Evolutionary conservation across 495 filamentous ascomycete genomes (phyloP).

Genomic region (Coniosporium apollinis): DNA sequence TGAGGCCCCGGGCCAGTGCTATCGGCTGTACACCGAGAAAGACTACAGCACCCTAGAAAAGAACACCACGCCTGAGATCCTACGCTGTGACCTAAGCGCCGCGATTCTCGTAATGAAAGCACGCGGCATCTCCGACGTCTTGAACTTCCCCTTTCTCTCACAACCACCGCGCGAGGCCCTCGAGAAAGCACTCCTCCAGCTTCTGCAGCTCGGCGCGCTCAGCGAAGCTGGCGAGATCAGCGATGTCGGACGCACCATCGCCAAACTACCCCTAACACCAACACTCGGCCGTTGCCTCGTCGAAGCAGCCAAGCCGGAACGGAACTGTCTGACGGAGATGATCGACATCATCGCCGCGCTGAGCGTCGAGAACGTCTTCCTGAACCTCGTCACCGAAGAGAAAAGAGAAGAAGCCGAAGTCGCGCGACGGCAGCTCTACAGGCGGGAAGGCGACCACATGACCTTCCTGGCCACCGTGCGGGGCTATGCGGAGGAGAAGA

Average conservation of each 20-base stretch:
- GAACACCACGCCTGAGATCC: conserved; percentile 70
- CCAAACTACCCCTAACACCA: conserved; percentile 67
- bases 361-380: conserved; percentile 76
- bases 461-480: conserved; percentile 75
- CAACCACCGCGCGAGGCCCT: conserved; percentile 59
- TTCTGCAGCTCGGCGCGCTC: conserved; percentile 63
- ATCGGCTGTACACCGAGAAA: conserved; percentile 71
- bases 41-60: conserved; percentile 55
- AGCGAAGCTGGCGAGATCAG: conserved; percentile 58
- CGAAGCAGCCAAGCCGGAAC: conserved; percentile 53
- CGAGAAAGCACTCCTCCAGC: conserved; percentile 67
- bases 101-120: conserved; percentile 92
- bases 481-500: conserved; percentile 56
- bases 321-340: conserved; percentile 57
- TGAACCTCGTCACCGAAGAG: conserved; percentile 67
- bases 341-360: conserved; percentile 88
- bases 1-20: conserved; percentile 82
- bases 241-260: conserved; percentile 54
- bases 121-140: conserved; percentile 65
- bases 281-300: conserved; percentile 67
- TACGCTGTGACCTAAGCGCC: conserved; percentile 71
- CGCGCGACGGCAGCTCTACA: conserved; percentile 53
- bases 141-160: conserved; percentile 74
- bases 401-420: conserved; percentile 58
- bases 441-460: conserved; percentile 78